A percentile compares a stretch with the other conserved stretches of the same genome.
These are phyloP conservation scores for Verticillium zaregamsianum DNA, from an alignment of 2,329 filamentous ascomycete genomes.

Conservation along the genomic window DNA sequence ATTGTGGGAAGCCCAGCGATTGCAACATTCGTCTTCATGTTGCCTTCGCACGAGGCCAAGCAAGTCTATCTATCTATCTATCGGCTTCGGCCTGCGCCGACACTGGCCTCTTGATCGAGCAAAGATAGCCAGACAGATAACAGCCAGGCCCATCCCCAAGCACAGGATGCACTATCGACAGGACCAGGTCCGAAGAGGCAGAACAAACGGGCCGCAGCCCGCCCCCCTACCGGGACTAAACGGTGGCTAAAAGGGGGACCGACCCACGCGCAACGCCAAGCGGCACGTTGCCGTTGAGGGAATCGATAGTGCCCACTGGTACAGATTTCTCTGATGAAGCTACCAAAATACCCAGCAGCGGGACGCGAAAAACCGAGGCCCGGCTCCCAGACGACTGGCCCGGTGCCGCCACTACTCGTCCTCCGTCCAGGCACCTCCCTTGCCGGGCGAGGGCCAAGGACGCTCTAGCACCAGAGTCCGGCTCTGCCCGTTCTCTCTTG, in stretches of 20 bases:
- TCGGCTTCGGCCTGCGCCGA: neutral
- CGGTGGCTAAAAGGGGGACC: neutral
- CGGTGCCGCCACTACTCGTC: neutral
- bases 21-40: neutral
- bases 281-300: conserved; percentile 3
- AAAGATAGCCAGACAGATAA: neutral
- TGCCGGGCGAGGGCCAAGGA: neutral
- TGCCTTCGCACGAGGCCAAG: neutral
- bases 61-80: neutral
- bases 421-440: neutral
- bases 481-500: neutral
- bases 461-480: neutral
- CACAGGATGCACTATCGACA: neutral
- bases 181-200: neutral
- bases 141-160: neutral
- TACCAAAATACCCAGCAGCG: neutral
- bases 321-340: neutral
- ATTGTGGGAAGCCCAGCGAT: neutral
- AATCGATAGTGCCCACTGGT: conserved; percentile 3
- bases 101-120: neutral
- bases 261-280: neutral
- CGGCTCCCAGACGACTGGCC: neutral
- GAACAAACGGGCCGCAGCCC: neutral
- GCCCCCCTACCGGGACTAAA: neutral
- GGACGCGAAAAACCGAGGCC: neutral